These are phyloP conservation scores for Elsinoe batatas DNA, from an alignment of 2,329 filamentous ascomycete species.

Conservation along the genomic window DNA sequence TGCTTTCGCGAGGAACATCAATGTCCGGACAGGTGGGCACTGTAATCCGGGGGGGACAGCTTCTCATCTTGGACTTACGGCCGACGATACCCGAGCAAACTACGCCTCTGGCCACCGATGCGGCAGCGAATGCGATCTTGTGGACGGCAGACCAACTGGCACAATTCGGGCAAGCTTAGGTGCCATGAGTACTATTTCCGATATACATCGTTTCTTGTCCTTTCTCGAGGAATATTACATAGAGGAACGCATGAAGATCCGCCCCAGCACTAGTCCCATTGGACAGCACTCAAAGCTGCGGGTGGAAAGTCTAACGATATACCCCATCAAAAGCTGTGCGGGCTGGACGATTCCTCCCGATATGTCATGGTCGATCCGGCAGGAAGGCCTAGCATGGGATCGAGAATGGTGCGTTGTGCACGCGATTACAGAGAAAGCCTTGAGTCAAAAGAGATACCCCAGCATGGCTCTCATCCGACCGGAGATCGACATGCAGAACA, in stretches of 20 bases:
- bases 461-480: conserved; percentile 79
- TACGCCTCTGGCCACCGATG: conserved; percentile 80
- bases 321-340: conserved; percentile 90
- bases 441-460: conserved; percentile 83
- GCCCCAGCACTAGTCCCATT: too few species aligned
- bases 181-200: conserved; percentile 72
- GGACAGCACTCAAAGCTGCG: conserved; percentile 23
- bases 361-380: conserved; percentile 62
- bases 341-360: conserved; percentile 60
- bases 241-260: conserved; percentile 11
- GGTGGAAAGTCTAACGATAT: conserved; percentile 50
- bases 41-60: conserved; percentile 89
- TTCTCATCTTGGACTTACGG: conserved; percentile 57
- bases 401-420: conserved; percentile 94
- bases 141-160: conserved; percentile 78
- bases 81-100: conserved; percentile 75
- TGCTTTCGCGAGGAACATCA: conserved; percentile 65
- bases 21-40: conserved; percentile 76
- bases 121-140: conserved; percentile 70
- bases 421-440: conserved; percentile 67
- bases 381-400: conserved; percentile 86
- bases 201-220: conserved; percentile 59
- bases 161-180: conserved; percentile 78
- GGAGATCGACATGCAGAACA: conserved; percentile 57
- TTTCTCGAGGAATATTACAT: conserved; percentile 29